A percentile compares a stretch with the other conserved stretches of the same genome.
Evolutionary conservation across 225 moss, liverwort and hornwort species (phyloP).

Genomic region (Polytrichum commune): DNA sequence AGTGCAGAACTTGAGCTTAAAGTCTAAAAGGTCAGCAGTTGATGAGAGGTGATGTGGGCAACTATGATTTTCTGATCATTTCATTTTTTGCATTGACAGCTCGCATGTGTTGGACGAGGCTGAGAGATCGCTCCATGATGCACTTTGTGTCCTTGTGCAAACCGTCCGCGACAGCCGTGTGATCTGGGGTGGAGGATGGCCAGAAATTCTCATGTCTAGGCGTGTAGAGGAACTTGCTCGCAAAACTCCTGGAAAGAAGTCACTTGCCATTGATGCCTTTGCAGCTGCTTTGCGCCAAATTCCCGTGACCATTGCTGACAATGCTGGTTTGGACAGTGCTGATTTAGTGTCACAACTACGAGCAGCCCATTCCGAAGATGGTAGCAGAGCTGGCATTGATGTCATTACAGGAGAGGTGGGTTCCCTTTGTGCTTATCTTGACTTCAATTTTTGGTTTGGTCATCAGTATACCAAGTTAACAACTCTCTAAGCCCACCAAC

Average conservation of each 20-base stretch:
- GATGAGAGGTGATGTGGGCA: no score
- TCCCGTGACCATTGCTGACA: constrained; percentile 89
- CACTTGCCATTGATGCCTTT: constrained; percentile 88
- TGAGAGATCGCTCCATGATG: constrained; percentile 94
- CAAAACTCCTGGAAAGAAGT: constrained; percentile 90
- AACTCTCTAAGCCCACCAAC: no score
- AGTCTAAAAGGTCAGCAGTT: no score
- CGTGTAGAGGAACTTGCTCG: constrained; percentile 89
- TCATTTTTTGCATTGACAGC: constrained; percentile 34
- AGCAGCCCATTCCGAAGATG: constrained; percentile 72
- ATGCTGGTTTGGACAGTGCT: constrained; percentile 96
- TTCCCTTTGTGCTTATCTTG: neutral
- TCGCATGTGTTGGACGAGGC: constrained; percentile 90
- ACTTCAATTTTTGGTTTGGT: neutral
- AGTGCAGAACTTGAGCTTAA: no score
- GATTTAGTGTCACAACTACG: constrained; percentile 85
- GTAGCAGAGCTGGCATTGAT: constrained; percentile 80
- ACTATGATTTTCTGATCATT: neutral
- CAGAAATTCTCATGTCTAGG: constrained; percentile 89
- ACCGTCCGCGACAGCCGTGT: constrained; percentile 94
- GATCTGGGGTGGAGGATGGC: constrained; percentile 99
- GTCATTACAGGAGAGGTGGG: constrained; percentile 86
- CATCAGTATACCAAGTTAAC: no score
- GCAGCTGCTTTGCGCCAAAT: constrained; percentile 82
- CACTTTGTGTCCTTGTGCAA: constrained; percentile 83